Base-by-base conservation (phyloP, 2,329 filamentous ascomycete genomes). In the Colletotrichum orbiculare region DNA sequence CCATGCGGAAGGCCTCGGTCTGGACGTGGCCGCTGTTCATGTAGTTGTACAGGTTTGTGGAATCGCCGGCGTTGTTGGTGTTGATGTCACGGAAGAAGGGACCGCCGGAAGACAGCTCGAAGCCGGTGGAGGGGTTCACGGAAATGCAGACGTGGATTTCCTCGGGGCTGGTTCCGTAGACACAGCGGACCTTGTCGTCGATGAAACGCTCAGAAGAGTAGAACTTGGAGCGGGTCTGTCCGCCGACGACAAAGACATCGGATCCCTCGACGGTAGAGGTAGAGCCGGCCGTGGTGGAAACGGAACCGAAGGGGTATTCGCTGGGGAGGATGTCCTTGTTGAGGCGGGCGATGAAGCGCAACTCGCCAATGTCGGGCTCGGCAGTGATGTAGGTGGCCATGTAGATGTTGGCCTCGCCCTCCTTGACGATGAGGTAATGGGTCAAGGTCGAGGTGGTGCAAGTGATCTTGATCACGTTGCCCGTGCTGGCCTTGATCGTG, bases 131-230 rank as follows among this genome's bases (percentile, higher is more conserved):
- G 45, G 84, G 83, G 48, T 58, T 50, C 54, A 85, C 81, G 58
- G 89, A 78, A 74, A 90, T 85, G 74, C 88, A 91, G 10, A 86
- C 87, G 68, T 89, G 85, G 42, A 86, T 81, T 34, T 76, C 70
- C 53, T 77, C 74, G 58, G 73, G 71, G 37, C 74, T 76, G 64
- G 78, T 79, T 25, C 84, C 83, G 64, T 82, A 83, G 42, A 89
- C 85, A 74, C 89, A 91, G 72, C 89, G 88, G 34, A 85, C 82
- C 48, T 85, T 79, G 69, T 90, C 88, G 72, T 91, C 89, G 71
- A 91, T 91, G 75, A 90, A 91, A n/a, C 88, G 83, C 67, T 89
- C 81, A 64, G 85, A 88, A 2, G 87, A 89, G 77, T 89, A 91
- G 79, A 91, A 91, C 74, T 91, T 91, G 75, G 85, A 88, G 43